Evolutionary conservation across 306 rosid genomes (phyloP), one percentile per base, ranked within the genome.

Genomic region (Arachis hypogaea): DNA sequence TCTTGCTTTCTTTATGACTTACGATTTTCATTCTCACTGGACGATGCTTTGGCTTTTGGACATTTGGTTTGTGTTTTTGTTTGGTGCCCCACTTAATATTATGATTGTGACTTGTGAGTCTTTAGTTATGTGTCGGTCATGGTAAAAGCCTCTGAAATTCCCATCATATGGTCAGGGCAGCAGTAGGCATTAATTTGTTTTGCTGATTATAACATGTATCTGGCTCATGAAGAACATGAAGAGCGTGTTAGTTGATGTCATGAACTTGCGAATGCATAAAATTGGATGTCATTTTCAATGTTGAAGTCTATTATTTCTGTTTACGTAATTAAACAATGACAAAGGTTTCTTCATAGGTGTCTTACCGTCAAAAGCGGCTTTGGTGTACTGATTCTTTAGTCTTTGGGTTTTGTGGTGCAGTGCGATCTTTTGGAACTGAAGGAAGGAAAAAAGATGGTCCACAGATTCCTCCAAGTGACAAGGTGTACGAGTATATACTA

Each of bases 361-460:
- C 18, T 18, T 18, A 18, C 18, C 18, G 18, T 18, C 18, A 18
- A 18, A 18, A 18, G 18, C 18, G 18, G 18, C 18, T 18, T 18
- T 18, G 18, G 18, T 18, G 18, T 18, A 18, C 18, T 18, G 18
- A 18, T 18, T 18, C 18, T 18, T 33, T 18, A 18, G 9, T 3
- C 49, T 74, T 83, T 52, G 36, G 38, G 38, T 33, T 33, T 66
- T 76, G 73, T 68, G 59, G 55, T 75, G 84, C 89, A 93, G 98
- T 93, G 30, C 84, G 94, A 51, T 93, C 98, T 22, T 93, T 91
- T 74, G 98, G 98, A 82, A 93, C 98, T 6, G 98, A 93, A 86
- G 98, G 98, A 80, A 84, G 98, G 83, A 93, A 93, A 73, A 91
- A 88, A 77, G 98, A 93, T 62, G 97, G 98, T 28, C 88, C 81